Evolutionary conservation across 129 eudicot genomes (phyloP), one percentile per base, ranked within the genome.

Genomic region (Flaveria bidentis): DNA sequence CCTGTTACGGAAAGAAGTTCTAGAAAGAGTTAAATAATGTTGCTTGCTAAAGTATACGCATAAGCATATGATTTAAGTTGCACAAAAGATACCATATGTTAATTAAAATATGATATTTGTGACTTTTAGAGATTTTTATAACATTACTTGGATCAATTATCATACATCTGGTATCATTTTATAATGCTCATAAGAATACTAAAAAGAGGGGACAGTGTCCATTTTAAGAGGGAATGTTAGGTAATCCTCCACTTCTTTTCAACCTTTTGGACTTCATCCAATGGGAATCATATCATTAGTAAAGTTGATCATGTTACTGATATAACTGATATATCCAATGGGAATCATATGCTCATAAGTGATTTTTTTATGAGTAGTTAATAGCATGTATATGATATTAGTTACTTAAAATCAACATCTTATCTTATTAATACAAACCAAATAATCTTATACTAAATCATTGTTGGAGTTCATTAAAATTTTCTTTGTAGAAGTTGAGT

Each of bases 191-290:
- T 5, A 71, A 70, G 67, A 71, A 73, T 67, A 73, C 75, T 78
- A 62, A 71, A 76, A 76, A 67, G 69, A 76, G 85, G 85, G 72
- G 82, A 82, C 78, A 76, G 41, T 70, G 73, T 82, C 78, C 85
- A 82, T 62, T 82, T 71, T 76, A 50, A 70, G 82, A 71, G 85
- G 85, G 78, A 76, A 82, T 82, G 81, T 82, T 76, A 82, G 85
- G 85, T 82, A 82, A 77, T 52, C 74, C 51, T 76, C 82, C 82
- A 82, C 85, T 61, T 60, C 68, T 76, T 60, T 82, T 76, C 66
- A 53, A 76, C 60, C 69, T 63, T 76, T 82, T 57, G 25, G 69
- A 76, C 53, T 71, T 70, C 60, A 12, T 73, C 69, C 70, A 44
- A 70, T 78, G 25, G 55, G 41, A 36, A 36, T 36, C 41, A 14